Evolutionary conservation across 768 basidiomycete genomes (phyloP).

Genomic region (Naematelia encephala): DNA sequence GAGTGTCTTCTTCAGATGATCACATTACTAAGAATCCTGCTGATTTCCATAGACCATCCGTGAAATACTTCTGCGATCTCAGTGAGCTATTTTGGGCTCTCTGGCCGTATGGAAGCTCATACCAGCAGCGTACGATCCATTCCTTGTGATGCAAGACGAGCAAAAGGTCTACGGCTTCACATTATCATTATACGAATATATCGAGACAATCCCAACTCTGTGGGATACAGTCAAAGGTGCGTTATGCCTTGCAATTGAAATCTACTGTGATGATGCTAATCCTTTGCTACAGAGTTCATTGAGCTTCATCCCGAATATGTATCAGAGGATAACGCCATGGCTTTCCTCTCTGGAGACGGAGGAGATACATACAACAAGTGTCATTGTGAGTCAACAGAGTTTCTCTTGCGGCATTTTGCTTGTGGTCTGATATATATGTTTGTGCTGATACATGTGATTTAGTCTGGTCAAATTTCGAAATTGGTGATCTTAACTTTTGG

Average conservation of each 20-base stretch:
- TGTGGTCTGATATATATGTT: neutral
- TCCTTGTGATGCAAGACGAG: conserved; percentile 72
- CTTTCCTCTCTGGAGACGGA: conserved; percentile 70
- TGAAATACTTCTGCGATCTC: conserved; percentile 74
- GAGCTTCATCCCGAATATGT: conserved; percentile 62
- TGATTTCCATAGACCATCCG: conserved; percentile 59
- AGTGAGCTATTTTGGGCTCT: conserved; percentile 17
- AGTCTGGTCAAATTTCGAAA: conserved; percentile 96
- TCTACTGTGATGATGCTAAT: conserved; percentile 1
- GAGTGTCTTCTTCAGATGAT: conserved; percentile 41
- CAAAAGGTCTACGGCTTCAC: conserved; percentile 87
- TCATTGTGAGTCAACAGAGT: conserved; percentile 58
- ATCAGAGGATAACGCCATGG: conserved; percentile 64
- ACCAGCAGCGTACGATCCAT: conserved; percentile 61
- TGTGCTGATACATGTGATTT: neutral
- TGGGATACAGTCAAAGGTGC: conserved; percentile 72
- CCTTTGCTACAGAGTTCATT: conserved; percentile 61
- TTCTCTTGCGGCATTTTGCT: conserved; percentile 9
- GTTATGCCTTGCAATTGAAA: conserved; percentile 4
- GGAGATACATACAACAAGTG: conserved; percentile 72
- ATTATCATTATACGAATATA: conserved; percentile 72
- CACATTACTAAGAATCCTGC: conserved; percentile 3
- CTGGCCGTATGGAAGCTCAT: neutral
- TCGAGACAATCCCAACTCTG: conserved; percentile 72
- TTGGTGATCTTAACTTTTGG: conserved; percentile 77